Percentiles rank a stretch among this genome's conserved stretches.
phyloP scores from a whole-genome alignment of 2,329 filamentous ascomycete genomes.

The Pseudogymnoascus sp. region DNA sequence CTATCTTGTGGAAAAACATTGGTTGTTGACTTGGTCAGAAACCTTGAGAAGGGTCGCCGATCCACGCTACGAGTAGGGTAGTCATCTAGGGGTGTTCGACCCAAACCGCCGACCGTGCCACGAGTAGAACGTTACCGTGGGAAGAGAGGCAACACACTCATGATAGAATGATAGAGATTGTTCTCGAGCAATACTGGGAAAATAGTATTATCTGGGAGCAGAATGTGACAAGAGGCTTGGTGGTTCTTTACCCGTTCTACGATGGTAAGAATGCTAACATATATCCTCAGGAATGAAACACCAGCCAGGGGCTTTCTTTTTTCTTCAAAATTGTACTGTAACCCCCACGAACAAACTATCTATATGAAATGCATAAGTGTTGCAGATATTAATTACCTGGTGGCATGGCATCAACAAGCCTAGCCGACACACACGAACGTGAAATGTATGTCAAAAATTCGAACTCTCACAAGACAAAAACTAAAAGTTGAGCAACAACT shows the following conservation, averaged over 20 bases:
- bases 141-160: background rate
- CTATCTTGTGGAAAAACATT: background rate
- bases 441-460: background rate
- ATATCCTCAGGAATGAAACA: background rate
- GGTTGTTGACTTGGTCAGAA: constrained; percentile 1
- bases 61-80: constrained; percentile 5
- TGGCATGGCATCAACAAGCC: background rate
- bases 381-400: background rate
- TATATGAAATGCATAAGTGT: background rate
- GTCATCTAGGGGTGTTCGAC: constrained; percentile 5
- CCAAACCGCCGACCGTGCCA: constrained; percentile 2
- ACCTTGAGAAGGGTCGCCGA: background rate
- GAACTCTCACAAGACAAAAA: constrained; percentile 1
- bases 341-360: background rate
- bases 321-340: background rate
- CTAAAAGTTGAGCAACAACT: background rate
- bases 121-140: background rate
- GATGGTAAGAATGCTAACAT: background rate
- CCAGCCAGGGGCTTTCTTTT: background rate
- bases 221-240: background rate
- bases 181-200: background rate
- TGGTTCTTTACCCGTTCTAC: background rate
- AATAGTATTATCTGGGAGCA: background rate
- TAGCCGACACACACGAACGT: background rate
- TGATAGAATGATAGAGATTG: background rate